Base-by-base conservation (phyloP, 2,329 filamentous ascomycete species). In the Stachybotrys chartarum region DNA sequence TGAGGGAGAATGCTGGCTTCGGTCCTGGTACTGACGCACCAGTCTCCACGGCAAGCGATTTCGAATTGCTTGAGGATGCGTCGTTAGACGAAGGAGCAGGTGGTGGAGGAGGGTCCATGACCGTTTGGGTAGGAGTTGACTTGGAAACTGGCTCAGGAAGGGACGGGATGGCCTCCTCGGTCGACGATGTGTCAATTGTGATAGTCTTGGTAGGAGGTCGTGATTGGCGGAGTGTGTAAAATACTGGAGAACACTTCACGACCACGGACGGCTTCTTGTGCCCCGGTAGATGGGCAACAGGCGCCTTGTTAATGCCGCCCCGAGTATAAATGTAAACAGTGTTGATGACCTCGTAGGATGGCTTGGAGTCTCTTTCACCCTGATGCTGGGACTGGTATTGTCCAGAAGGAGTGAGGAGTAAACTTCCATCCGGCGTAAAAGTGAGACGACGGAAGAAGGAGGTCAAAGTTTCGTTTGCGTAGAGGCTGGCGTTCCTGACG, bases 191-290 rank as follows among this genome's bases (percentile, higher is more conserved):
- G 71, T 99, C 94, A 58, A 99, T 91, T 0, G 91, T 96, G 62
- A 99, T 95, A 65, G 96, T 86, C 63, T 88, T 91, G 1, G 92
- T 96, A 5, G 81, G 73, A 10, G 86, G 84, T 0, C 81, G 72
- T 0, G 78, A 74, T 64, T 88, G 84, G 46, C 94, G 85, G 24
- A 95, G 76, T 0, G 86, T 90, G 72, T 97, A 99, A 63, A 90
- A 86, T 30, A 96, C 74, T 0, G 94, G 94, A 14, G 93, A 99
- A 69, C 94, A 99, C 66, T 90, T 90, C 57, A 99, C 90, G 1
- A 92, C 94, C 11, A 99, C 90, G 0, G 94, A 97, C 0, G 94
- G 94, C 71, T 99, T 99, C 78, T 97, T 99, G 72, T 97, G 93
- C 1, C 94, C 94, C 0, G 94, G 94, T 7, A 99, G 80, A 72